Evolutionary conservation across 2,329 filamentous ascomycete species (phyloP), one percentile per base, ranked within the genome.

Genomic region (Myriosclerotinia curreyana): DNA sequence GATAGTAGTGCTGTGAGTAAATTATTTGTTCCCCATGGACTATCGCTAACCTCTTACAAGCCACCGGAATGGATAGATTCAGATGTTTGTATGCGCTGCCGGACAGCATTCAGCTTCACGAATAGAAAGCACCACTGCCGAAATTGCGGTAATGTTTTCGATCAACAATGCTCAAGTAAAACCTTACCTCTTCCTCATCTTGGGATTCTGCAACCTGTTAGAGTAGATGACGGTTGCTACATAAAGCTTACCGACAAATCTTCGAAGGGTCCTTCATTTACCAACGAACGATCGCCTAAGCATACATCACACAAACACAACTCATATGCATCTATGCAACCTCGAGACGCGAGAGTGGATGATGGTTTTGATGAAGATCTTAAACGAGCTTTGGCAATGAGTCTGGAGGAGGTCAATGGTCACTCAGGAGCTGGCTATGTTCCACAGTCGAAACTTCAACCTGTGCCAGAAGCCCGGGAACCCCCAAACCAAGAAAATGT

Each of bases 41-140:
- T 59, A 52, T 52, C 54, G 42, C 52, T 70, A 31, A 67, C 51
- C 31, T 42, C 4, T 31, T 64, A 46, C 62, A 71, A 96, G 88
- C 95, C 95, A 12, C 95, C 95, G 0, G 95, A 99, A 78, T 99
- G 95, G 95, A 87, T 88, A 59, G 95, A 99, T 77, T 97, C 94
- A 14, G 95, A 99, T 73, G 94, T 99, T 40, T 99, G 95, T 76
- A 97, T 99, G 92, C 89, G 95, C 74, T 99, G 95, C 76, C 87
- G 95, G 70, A 97, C 94, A 15, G 79, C 92, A 22, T 99, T 99
- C 73, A 97, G 92, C 55, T 97, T 99, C 74, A 99, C 94, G 64
- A 99, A 99, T 76, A 88, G 95, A 73, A 99, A 98, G 75, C 95
- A 99, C 75, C 95, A 99, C 76, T 99, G 95, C 74, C 88, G 95